Conservation (phyloP, 306 rosid genomes). For the Cucumis sativus region Cucumber_9930_V3 NC_026661.2:2793001-2793500, state of each 20-base stretch:
- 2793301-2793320: neutral
- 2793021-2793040: slow-evolving; percentile 46
- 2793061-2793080: slow-evolving; percentile 10
- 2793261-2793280: slow-evolving; percentile 47
- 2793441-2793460: neutral
- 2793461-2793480: neutral
- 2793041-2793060: slow-evolving; percentile 45
- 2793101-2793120: neutral
- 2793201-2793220: neutral
- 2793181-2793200: neutral
- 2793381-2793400: neutral
- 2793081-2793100: neutral
- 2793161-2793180: neutral
- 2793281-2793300: slow-evolving; percentile 30
- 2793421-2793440: neutral
- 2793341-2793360: neutral
- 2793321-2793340: neutral
- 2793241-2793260: slow-evolving; percentile 57
- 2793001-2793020: slow-evolving; percentile 55
- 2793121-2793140: neutral
- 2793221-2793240: neutral
- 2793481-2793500: neutral
- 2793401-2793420: neutral
- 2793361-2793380: neutral
- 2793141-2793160: neutral